phyloP scores from a whole-genome alignment of 2,329 filamentous ascomycete genomes.

The Hypoxylon sp. region DNA sequence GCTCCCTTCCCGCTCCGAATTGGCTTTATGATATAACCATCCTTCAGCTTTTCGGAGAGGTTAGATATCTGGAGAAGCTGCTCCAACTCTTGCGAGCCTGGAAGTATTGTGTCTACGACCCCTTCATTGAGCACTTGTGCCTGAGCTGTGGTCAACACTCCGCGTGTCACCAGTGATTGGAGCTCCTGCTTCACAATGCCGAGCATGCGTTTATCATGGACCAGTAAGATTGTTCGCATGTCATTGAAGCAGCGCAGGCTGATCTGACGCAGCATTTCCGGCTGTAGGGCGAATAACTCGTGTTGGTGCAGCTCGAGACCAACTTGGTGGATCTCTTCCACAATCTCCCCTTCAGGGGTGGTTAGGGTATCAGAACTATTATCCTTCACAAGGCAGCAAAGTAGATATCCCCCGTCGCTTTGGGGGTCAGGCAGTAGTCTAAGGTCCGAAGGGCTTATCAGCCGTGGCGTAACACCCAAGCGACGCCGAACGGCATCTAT shows the following conservation, averaged over 20 bases:
- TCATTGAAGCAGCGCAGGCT: conserved; percentile 21
- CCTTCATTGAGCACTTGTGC: conserved; percentile 9
- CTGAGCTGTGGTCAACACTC: neutral
- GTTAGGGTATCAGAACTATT: neutral
- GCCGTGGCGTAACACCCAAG: neutral
- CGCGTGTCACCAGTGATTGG: neutral
- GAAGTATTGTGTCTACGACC: conserved; percentile 13
- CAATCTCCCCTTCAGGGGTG: neutral
- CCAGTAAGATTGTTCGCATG: conserved; percentile 14
- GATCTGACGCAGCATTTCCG: conserved; percentile 14
- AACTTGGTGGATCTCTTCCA: conserved; percentile 17
- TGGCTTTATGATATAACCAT: conserved; percentile 8
- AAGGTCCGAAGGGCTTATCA: conserved; percentile 16
- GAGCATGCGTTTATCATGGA: conserved; percentile 19
- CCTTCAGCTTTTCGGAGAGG: neutral
- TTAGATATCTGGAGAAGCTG: conserved; percentile 2
- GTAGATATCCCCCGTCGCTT: neutral
- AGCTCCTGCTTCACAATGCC: conserved; percentile 17
- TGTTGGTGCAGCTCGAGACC: conserved; percentile 9
- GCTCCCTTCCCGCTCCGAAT: conserved; percentile 9
- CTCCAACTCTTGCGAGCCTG: conserved; percentile 1
- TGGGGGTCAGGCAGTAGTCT: conserved; percentile 8
- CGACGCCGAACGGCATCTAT: conserved; percentile 7
- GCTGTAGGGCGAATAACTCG: conserved; percentile 5
- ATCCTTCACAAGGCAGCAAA: conserved; percentile 4